Base-by-base conservation (phyloP, 805 yeast species). In the Suhomyces prunicola region DNA sequence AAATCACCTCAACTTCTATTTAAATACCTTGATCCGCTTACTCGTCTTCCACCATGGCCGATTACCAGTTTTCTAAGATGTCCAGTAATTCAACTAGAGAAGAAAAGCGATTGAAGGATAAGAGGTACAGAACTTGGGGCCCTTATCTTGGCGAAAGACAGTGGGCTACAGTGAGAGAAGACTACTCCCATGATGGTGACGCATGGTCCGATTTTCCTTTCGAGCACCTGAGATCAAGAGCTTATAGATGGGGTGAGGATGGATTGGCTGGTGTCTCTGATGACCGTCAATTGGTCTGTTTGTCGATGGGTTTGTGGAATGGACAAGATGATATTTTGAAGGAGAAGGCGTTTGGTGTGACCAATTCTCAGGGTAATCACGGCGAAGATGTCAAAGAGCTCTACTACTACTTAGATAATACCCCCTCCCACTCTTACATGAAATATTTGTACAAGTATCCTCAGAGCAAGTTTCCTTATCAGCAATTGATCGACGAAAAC, bases 221-320 rank as follows among this genome's bases (percentile, higher is more conserved):
- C 67, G 96, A 89, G 54, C 90, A 89, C 55, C 87, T 96, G 1
- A 78, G 84, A 54, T 82, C 91, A 22, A 76, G 97, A 58, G 83
- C 89, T 12, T 91, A 88, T 67, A 78, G 97, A 44, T 91, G 97
- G 97, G 96, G 97, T 42, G 97, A 92, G 68, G 97, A 91, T 67
- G 97, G 97, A 2, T 73, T 91, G 60, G 96, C 93, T 9, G 97
- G 97, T 48, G 86, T 89, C 19, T 82, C 88, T 56, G 97, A 91
- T 66, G 83, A 88, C 56, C 90, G 87, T 64, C 97, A 89, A 65
- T 69, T 82, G 59, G 73, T 89, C 31, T 86, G 93, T 66, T 69
- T 89, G 60, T 80, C 88, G n/a, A 76, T 91, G 75, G 96, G 92
- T 2, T 76, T 92, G 55, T 91, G 97, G 97, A 91, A 91, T 72